Conservation (phyloP, 306 rosid species). For the Pueraria montana region DNA sequence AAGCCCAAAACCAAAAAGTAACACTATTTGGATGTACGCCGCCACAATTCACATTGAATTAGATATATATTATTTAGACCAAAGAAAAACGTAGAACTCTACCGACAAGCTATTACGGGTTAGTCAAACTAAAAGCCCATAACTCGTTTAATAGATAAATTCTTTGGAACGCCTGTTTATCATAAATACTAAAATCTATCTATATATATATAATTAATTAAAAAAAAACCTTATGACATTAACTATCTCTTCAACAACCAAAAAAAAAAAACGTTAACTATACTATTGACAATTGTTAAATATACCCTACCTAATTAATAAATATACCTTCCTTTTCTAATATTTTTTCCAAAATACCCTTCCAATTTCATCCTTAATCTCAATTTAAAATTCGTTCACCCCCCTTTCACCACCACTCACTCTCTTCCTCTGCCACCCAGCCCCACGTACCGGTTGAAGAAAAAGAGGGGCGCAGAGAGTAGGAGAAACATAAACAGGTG, state of each 20-base stretch:
- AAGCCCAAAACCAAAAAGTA: background rate
- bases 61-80: too few relatives aligned
- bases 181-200: background rate
- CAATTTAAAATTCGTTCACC: too few relatives aligned
- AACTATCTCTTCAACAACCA: background rate
- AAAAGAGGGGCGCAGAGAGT: too few relatives aligned
- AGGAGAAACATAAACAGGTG: too few relatives aligned
- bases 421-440: too few relatives aligned
- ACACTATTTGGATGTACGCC: background rate
- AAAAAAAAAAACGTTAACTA: background rate
- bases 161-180: background rate
- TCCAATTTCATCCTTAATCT: too few relatives aligned
- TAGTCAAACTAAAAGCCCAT: conserved; percentile 41
- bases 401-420: too few relatives aligned
- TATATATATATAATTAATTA: background rate
- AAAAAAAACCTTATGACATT: background rate
- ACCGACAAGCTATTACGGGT: background rate
- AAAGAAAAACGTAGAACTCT: background rate
- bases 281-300: too few relatives aligned
- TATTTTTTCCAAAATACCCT: too few relatives aligned
- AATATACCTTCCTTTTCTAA: too few relatives aligned
- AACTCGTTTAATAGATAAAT: conserved; percentile 1
- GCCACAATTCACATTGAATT: background rate
- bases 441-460: too few relatives aligned
- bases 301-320: too few relatives aligned